Evolutionary conservation across 2,329 filamentous ascomycete genomes (phyloP).

Genomic region (Neospermospora avenae): DNA sequence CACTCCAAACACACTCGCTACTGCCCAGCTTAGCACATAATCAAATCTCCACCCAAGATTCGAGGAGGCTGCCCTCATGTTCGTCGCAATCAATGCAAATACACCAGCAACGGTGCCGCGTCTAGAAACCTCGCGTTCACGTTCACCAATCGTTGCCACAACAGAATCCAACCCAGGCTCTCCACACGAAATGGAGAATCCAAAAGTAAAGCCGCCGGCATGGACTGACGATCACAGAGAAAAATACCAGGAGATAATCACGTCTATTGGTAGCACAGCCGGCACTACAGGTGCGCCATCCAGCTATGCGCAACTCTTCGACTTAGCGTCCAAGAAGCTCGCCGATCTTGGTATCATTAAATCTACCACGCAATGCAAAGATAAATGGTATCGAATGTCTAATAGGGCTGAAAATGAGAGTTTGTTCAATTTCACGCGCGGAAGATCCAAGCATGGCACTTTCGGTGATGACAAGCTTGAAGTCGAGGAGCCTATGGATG

Average conservation of each 20-base stretch:
- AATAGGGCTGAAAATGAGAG: not conserved
- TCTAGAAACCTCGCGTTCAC: not conserved
- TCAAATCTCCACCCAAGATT: not conserved
- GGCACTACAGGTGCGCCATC: not conserved
- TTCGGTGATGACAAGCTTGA: not conserved
- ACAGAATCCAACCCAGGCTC: not conserved
- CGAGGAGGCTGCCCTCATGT: not conserved
- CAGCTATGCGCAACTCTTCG: not conserved
- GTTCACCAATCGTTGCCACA: not conserved
- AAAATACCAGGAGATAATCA: slow-evolving; percentile 1
- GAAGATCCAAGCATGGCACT: not conserved
- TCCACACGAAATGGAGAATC: not conserved
- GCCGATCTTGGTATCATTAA: not conserved
- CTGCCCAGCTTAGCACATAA: not conserved
- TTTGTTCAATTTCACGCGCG: not conserved
- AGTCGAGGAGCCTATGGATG: not conserved
- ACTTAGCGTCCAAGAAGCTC: slow-evolving; percentile 1
- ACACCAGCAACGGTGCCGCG: not conserved
- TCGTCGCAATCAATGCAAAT: not conserved
- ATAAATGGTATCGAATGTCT: not conserved
- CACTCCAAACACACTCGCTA: not conserved
- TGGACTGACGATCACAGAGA: slow-evolving; percentile 1
- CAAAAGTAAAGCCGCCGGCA: not conserved
- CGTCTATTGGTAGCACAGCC: not conserved
- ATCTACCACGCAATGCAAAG: slow-evolving; percentile 4